These are phyloP conservation scores for Globisporangium nunn DNA, from an alignment of 352 stramenopile species.

Conservation along the genomic window DNA sequence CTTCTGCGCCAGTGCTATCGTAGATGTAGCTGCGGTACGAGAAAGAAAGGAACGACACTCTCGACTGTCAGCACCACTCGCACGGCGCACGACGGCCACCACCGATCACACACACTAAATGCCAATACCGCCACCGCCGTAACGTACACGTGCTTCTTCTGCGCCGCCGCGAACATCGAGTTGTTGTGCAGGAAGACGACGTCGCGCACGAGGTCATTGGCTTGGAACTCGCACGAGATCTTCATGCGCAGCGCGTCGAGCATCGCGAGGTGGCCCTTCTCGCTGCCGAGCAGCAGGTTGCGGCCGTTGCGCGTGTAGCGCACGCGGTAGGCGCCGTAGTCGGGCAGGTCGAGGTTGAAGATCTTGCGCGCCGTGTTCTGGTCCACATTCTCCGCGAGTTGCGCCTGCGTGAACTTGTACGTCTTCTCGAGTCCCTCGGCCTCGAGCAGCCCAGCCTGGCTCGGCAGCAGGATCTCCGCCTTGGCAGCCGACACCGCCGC, in stretches of 20 bases:
- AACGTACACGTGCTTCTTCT: slow-evolving; percentile 95
- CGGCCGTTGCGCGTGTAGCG: slow-evolving; percentile 95
- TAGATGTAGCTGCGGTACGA: slow-evolving; percentile 88
- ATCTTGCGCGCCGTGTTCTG: slow-evolving; percentile 94
- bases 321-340: slow-evolving; percentile 92
- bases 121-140: background rate
- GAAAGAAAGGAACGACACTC: background rate
- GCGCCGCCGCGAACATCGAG: slow-evolving; percentile 94
- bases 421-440: slow-evolving; percentile 96
- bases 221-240: slow-evolving; percentile 91
- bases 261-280: slow-evolving; percentile 92
- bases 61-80: background rate
- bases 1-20: slow-evolving; percentile 94
- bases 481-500: slow-evolving; percentile 83
- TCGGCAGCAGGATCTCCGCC: slow-evolving; percentile 87
- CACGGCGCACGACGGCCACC: too few relatives aligned
- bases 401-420: slow-evolving; percentile 92
- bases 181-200: slow-evolving; percentile 97
- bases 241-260: slow-evolving; percentile 92
- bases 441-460: slow-evolving; percentile 85
- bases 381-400: slow-evolving; percentile 86
- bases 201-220: slow-evolving; percentile 93
- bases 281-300: slow-evolving; percentile 90
- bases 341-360: slow-evolving; percentile 90
- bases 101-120: background rate